Conservation (phyloP, 257 asterid species). For the Apocynum venetum region DNA sequence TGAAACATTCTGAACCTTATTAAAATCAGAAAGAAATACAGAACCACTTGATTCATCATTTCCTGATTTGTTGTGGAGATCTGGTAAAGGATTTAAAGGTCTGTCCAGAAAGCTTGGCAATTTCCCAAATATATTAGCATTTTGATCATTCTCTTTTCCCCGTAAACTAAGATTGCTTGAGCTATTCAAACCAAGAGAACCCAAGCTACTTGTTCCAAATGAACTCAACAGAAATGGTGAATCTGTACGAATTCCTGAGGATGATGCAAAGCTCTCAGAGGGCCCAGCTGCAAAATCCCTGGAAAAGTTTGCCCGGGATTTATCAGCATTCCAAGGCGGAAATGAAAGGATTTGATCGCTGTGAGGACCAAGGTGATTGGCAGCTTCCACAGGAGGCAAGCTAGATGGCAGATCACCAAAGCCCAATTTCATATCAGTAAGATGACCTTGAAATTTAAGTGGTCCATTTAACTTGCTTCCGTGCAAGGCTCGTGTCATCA, state of each 20-base stretch:
- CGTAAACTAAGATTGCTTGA: conserved; percentile 10
- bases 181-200: conserved; percentile 37
- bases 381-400: conserved; percentile 38
- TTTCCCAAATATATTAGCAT: conserved; percentile 40
- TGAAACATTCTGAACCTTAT: conserved; percentile 24
- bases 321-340: conserved; percentile 44
- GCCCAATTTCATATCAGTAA: conserved; percentile 88
- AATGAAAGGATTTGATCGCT: conserved; percentile 29
- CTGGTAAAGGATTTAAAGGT: conserved; percentile 23
- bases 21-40: conserved; percentile 22
- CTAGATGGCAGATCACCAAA: conserved; percentile 52
- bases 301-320: conserved; percentile 43
- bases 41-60: conserved; percentile 35
- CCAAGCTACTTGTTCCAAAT: conserved; percentile 51
- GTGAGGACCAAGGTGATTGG: conserved; percentile 29
- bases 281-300: conserved; percentile 45
- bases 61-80: conserved; percentile 29
- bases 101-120: conserved; percentile 36
- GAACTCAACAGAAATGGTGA: conserved; percentile 57
- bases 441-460: conserved; percentile 51
- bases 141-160: conserved; percentile 26
- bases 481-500: conserved; percentile 64
- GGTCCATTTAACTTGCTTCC: conserved; percentile 52
- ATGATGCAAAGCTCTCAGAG: conserved; percentile 33
- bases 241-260: conserved; percentile 40